Conservation (phyloP, 2,329 filamentous ascomycete species). For the Xylariaceae sp. region DNA sequence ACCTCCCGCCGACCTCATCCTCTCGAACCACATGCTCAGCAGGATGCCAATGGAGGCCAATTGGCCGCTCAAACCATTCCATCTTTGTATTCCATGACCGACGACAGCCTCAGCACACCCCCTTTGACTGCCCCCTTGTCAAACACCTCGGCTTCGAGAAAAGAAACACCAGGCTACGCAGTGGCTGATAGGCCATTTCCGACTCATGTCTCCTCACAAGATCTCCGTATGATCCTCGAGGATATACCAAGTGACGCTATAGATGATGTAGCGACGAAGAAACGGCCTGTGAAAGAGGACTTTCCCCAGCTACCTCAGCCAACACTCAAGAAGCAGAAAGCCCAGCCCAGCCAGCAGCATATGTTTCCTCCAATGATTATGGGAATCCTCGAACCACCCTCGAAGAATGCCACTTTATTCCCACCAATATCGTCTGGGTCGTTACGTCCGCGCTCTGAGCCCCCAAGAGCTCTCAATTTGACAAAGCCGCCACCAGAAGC, state of each 20-base stretch:
- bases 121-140: too few relatives aligned
- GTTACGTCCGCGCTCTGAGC: slow-evolving; percentile 38
- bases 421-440: slow-evolving; percentile 58
- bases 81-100: slow-evolving; percentile 25
- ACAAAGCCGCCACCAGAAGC: slow-evolving; percentile 29
- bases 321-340: slow-evolving; percentile 57
- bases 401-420: slow-evolving; percentile 53
- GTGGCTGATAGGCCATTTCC: slow-evolving; percentile 22
- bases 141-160: slow-evolving; percentile 17
- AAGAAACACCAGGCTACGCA: slow-evolving; percentile 19
- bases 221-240: slow-evolving; percentile 44
- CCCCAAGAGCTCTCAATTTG: slow-evolving; percentile 40
- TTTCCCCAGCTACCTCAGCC: slow-evolving; percentile 62
- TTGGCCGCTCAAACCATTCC: slow-evolving; percentile 27
- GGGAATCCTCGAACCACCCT: slow-evolving; percentile 59
- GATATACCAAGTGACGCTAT: slow-evolving; percentile 36
- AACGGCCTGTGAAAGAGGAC: slow-evolving; percentile 57
- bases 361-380: slow-evolving; percentile 63
- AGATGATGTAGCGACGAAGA: slow-evolving; percentile 50
- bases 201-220: slow-evolving; percentile 37
- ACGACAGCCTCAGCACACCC: slow-evolving; percentile 18
- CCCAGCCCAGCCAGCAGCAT: slow-evolving; percentile 44
- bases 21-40: slow-evolving; percentile 47
- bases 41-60: slow-evolving; percentile 27
- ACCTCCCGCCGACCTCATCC: slow-evolving; percentile 40